Percentiles rank a stretch among this genome's conserved stretches.
Conservation (phyloP, 495 filamentous ascomycete genomes). For the Penicillium crystallinum region DNA sequence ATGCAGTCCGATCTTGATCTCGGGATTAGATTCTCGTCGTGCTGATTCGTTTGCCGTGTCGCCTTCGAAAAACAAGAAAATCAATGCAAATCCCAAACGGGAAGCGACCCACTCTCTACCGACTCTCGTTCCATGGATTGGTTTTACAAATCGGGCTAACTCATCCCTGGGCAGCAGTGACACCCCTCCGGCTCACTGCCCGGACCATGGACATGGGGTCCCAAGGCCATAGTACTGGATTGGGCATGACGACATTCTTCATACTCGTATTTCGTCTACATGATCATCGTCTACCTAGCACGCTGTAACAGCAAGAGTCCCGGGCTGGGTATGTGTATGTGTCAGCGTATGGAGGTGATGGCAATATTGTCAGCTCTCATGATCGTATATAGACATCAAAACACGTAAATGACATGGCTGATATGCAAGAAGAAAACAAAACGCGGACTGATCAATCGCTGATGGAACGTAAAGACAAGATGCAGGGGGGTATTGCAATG, state of each 20-base stretch:
- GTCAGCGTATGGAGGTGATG: too few relatives aligned
- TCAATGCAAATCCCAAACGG: neutral
- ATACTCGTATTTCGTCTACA: too few relatives aligned
- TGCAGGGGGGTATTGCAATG: constrained; percentile 25
- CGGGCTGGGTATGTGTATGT: too few relatives aligned
- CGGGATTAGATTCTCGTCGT: neutral
- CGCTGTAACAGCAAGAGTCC: too few relatives aligned
- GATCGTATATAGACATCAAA: neutral
- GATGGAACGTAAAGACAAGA: constrained; percentile 3
- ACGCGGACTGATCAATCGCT: neutral
- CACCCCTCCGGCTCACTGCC: constrained; percentile 4
- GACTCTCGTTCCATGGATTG: constrained; percentile 8
- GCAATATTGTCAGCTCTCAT: neutral
- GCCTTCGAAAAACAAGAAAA: neutral
- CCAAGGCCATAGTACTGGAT: constrained; percentile 17
- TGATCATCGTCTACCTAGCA: too few relatives aligned
- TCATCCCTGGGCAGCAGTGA: constrained; percentile 10
- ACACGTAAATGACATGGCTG: neutral
- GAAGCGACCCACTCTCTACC: neutral
- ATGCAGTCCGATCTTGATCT: neutral
- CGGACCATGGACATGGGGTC: constrained; percentile 14
- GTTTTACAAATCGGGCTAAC: constrained; percentile 13
- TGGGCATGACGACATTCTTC: constrained; percentile 19
- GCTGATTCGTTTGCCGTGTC: neutral
- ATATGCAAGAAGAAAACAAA: constrained; percentile 6